Evolutionary conservation across 805 yeast genomes (phyloP), one percentile per base, ranked within the genome.

Genomic region (Jamesozyma gamospora): DNA sequence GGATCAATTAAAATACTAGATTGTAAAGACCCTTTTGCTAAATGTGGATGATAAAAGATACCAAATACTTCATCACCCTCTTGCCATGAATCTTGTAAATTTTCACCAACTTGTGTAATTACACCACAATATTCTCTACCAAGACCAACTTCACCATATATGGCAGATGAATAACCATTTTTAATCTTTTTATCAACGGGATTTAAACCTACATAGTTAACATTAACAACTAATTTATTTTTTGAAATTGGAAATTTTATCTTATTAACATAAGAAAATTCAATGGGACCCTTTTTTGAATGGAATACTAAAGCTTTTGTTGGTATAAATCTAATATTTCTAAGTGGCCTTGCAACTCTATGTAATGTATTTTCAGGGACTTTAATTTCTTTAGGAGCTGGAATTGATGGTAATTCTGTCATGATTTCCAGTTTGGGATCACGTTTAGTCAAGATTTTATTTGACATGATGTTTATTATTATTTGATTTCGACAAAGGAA

Each of bases 81-180:
- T 8, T 57, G 58, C 62, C 65, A 78, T 24, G 51, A 47, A 10
- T 49, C 45, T 16, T 50, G 52, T 27, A 65, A 50, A n/a, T 63
- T 62, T 11, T 57, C 52, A 8, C 90, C 90, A 16, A 77, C 74
- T 24, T 70, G 69, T 4, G 66, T 65, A 24, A 82, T 63, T 4
- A 62, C 61, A 17, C 94, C 94, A 18, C 76, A 63, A 55, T 72
- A 82, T 46, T 80, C 88, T 49, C 81, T 72, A 1, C 92, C 92
- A 24, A 79, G 56, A 7, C 88, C 87, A 47, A 75, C 70, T 41
- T 70, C 73, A 31, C 75, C 72, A 40, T 67, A 70, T 38, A 74
- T 58, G 44, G 76, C 73, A 19, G 67, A 57, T 14, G 67, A 53
- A 50, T 75, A 77, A 30, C 75, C 70, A 51, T 75, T 73, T 51